These are phyloP conservation scores for Smallanthus sonchifolius DNA, from an alignment of 129 eudicot species.

Conservation along the genomic window DNA sequence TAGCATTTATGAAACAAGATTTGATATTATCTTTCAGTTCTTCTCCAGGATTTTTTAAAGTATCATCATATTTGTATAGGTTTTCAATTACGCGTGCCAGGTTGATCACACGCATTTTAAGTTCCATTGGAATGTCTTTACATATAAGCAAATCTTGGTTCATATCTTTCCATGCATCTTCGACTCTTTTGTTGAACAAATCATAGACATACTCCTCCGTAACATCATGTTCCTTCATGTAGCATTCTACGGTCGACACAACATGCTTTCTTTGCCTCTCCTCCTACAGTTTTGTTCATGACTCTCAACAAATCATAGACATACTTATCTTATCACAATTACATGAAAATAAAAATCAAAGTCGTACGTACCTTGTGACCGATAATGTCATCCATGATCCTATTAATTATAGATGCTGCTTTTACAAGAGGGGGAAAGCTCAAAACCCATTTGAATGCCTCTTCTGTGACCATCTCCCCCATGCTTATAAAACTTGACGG, in stretches of 20 bases:
- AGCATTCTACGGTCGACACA: constrained; percentile 33
- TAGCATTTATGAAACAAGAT: background rate
- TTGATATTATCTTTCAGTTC: constrained; percentile 11
- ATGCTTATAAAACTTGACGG: constrained; percentile 12
- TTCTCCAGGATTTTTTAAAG: constrained; percentile 20
- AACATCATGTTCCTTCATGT: constrained; percentile 28
- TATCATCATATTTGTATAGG: constrained; percentile 28
- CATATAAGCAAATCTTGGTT: constrained; percentile 9
- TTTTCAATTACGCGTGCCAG: constrained; percentile 5
- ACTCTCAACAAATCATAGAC: too few species aligned
- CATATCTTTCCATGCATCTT: constrained; percentile 43
- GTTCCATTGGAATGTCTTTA: constrained; percentile 10
- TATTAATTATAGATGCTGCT: background rate
- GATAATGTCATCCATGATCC: constrained; percentile 34
- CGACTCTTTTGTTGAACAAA: constrained; percentile 19
- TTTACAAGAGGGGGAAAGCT: background rate
- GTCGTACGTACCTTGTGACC: constrained; percentile 25
- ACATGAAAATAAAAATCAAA: background rate
- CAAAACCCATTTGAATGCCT: constrained; percentile 22
- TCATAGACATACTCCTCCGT: constrained; percentile 18
- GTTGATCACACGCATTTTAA: constrained; percentile 20
- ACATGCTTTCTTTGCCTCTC: constrained; percentile 35
- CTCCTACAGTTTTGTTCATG: constrained; percentile 10
- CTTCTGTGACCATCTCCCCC: constrained; percentile 11
- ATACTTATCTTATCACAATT: background rate